phyloP scores from a whole-genome alignment of 257 asterid species.

The Gardenia jasminoides region DNA sequence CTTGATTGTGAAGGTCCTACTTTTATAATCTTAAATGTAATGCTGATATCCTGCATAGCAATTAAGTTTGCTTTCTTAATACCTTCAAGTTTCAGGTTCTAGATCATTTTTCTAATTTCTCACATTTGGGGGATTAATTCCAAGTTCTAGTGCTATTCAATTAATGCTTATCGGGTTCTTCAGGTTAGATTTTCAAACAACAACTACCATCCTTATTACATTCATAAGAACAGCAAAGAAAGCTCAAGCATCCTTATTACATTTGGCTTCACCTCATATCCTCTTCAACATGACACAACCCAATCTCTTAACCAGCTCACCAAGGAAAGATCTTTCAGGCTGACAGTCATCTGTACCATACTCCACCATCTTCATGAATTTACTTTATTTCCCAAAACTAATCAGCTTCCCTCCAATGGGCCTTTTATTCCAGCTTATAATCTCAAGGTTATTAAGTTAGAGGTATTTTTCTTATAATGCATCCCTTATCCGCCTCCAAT shows the following conservation, averaged over 20 bases:
- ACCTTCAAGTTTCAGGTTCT: neutral
- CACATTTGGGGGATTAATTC: neutral
- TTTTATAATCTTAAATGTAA: neutral
- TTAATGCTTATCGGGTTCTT: neutral
- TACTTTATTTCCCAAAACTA: neutral
- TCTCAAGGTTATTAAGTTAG: neutral
- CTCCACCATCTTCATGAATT: neutral
- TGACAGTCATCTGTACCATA: neutral
- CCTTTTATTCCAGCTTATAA: neutral
- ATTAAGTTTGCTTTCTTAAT: too few relatives aligned
- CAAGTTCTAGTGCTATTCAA: neutral
- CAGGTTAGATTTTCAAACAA: neutral
- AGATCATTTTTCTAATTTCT: neutral
- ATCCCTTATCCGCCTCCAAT: neutral
- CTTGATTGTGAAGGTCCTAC: neutral
- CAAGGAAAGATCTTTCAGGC: neutral
- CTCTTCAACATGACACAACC: neutral
- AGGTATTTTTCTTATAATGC: neutral
- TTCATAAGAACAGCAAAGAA: neutral
- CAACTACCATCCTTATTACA: neutral
- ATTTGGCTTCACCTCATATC: neutral
- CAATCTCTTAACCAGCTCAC: too few relatives aligned
- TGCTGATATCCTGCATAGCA: neutral
- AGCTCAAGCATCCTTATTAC: neutral
- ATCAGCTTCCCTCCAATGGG: neutral